A percentile compares a stretch with the other conserved stretches of the same genome.
Evolutionary conservation across 352 stramenopile genomes (phyloP).

Genomic region (Pythium sukuiense): DNA sequence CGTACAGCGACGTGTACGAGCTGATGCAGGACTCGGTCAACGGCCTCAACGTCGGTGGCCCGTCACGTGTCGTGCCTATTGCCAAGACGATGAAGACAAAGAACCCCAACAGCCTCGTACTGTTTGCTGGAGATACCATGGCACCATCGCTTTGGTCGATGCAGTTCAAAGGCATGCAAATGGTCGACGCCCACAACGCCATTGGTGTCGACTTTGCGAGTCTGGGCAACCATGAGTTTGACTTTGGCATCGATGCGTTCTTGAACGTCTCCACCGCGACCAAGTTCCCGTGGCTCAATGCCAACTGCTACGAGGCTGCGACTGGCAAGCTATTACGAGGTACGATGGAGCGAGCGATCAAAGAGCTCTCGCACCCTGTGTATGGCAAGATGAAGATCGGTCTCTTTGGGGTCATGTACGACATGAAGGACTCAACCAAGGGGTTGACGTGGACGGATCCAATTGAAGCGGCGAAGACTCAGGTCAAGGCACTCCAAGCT

Average conservation of each 20-base stretch:
- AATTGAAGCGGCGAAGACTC: conserved; percentile 48
- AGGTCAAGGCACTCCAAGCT: conserved; percentile 32
- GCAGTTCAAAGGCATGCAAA: conserved; percentile 79
- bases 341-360: conserved; percentile 49
- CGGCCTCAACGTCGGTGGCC: conserved; percentile 53
- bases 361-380: conserved; percentile 37
- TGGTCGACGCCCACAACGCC: conserved; percentile 73
- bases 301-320: conserved; percentile 61
- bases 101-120: conserved; percentile 70
- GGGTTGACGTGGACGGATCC: conserved; percentile 65
- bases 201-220: conserved; percentile 72
- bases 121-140: conserved; percentile 82
- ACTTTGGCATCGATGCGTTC: conserved; percentile 77
- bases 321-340: conserved; percentile 49
- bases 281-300: conserved; percentile 76
- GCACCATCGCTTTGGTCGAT: conserved; percentile 79
- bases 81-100: conserved; percentile 50
- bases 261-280: conserved; percentile 55
- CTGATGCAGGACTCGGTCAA: conserved; percentile 57
- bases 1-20: conserved; percentile 75
- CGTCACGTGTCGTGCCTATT: conserved; percentile 59
- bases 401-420: conserved; percentile 78
- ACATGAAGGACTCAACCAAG: conserved; percentile 69
- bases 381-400: conserved; percentile 59
- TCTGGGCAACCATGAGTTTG: conserved; percentile 80